Conservation (phyloP, 306 rosid species). For the Ceratonia siliqua region DNA sequence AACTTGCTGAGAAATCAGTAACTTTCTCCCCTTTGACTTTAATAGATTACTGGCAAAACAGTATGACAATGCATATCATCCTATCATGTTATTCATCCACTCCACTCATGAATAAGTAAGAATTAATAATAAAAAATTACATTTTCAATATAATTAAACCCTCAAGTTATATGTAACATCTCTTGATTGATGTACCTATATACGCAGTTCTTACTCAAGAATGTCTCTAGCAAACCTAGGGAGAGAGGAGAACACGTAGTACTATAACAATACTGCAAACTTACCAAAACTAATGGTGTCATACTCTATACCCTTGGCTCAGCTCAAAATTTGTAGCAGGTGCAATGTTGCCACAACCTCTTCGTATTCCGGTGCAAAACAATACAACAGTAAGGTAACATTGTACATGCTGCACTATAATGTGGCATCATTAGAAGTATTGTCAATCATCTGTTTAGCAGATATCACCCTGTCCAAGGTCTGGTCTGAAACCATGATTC, state of each 20-base stretch:
- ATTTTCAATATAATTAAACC: too few relatives aligned
- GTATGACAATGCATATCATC: too few relatives aligned
- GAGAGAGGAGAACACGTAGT: not conserved
- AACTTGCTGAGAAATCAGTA: too few relatives aligned
- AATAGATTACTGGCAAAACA: not conserved
- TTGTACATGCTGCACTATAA: conserved; percentile 11
- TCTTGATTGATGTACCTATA: too few relatives aligned
- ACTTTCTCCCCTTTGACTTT: not conserved
- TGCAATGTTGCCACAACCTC: not conserved
- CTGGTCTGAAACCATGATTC: conserved; percentile 78
- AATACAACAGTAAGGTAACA: conserved; percentile 12
- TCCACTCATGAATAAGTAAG: too few relatives aligned
- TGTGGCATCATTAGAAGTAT: conserved; percentile 25
- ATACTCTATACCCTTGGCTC: conserved; percentile 23
- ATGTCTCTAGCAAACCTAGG: not conserved
- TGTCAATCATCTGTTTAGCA: conserved; percentile 49
- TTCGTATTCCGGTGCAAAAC: not conserved
- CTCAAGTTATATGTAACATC: too few relatives aligned
- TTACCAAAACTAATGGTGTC: not conserved
- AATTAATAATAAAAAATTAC: too few relatives aligned
- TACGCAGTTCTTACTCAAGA: too few relatives aligned
- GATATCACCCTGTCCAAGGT: conserved; percentile 85
- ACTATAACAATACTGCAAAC: not conserved
- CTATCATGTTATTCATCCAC: too few relatives aligned
- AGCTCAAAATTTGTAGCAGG: conserved; percentile 38